phyloP scores from a whole-genome alignment of 2,329 filamentous ascomycete species.

The Fusarium albidum region DNA sequence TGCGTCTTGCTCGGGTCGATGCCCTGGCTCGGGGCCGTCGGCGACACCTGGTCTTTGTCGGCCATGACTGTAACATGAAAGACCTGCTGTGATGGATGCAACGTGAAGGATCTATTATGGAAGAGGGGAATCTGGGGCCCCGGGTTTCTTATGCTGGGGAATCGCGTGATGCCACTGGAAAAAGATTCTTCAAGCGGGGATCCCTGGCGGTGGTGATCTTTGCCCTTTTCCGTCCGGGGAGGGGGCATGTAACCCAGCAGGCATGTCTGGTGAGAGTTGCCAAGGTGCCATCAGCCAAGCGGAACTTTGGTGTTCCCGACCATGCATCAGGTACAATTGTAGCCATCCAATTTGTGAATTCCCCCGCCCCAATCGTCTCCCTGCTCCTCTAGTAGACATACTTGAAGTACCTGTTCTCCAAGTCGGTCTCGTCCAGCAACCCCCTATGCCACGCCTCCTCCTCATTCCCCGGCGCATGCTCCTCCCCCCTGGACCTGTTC shows the following conservation, averaged over 20 bases:
- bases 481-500: slow-evolving; percentile 9
- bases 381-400: slow-evolving; percentile 22
- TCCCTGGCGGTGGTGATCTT: not conserved
- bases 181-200: not conserved
- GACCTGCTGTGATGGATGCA: not conserved
- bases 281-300: no score
- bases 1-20: slow-evolving; percentile 27
- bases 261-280: not conserved
- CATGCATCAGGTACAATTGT: no score
- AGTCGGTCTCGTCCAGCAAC: slow-evolving; percentile 23
- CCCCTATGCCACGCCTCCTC: slow-evolving; percentile 17
- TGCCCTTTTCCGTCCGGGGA: slow-evolving; percentile 3
- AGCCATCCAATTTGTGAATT: no score
- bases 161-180: not conserved
- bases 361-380: no score
- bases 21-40: not conserved
- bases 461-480: slow-evolving; percentile 5
- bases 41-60: not conserved
- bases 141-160: slow-evolving; percentile 5
- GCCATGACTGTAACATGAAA: not conserved
- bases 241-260: slow-evolving; percentile 8
- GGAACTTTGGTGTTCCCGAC: no score
- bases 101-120: no score
- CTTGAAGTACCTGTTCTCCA: slow-evolving; percentile 27
- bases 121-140: slow-evolving; percentile 4